These are phyloP conservation scores for Saccharum hybrid DNA, from an alignment of 202 grass and related monocot genomes.

Conservation along the genomic window DNA sequence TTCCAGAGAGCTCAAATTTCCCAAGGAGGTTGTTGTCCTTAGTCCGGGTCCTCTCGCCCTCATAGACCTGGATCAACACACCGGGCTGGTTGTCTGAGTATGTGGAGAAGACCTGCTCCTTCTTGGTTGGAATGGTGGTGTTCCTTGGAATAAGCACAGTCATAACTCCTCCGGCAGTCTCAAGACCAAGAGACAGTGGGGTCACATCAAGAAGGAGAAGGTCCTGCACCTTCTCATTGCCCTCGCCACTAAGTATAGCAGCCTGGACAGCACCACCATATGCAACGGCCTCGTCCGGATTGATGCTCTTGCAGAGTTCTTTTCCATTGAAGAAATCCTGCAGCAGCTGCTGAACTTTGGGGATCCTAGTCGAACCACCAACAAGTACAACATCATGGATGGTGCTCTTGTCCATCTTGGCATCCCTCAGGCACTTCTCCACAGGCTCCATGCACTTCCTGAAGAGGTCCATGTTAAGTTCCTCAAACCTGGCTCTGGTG, in stretches of 20 bases:
- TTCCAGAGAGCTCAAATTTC: slow-evolving; percentile 73
- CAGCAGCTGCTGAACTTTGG: slow-evolving; percentile 34
- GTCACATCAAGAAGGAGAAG: slow-evolving; percentile 72
- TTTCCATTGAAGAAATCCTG: slow-evolving; percentile 86
- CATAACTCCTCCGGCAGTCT: slow-evolving; percentile 77
- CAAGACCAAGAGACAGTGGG: slow-evolving; percentile 74
- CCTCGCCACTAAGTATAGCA: slow-evolving; percentile 70
- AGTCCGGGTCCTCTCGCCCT: slow-evolving; percentile 70
- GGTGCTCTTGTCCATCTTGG: too few species aligned
- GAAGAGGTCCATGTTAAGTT: too few species aligned
- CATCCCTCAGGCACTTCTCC: too few species aligned
- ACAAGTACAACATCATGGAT: too few species aligned
- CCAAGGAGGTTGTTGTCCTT: slow-evolving; percentile 81
- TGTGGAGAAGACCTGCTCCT: slow-evolving; percentile 73
- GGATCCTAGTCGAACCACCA: too few species aligned
- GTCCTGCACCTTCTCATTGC: slow-evolving; percentile 78
- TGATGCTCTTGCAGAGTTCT: slow-evolving; percentile 87
- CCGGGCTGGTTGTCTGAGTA: slow-evolving; percentile 73
- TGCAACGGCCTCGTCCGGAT: slow-evolving; percentile 77
- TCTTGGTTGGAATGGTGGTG: slow-evolving; percentile 78
- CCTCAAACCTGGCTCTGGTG: too few species aligned
- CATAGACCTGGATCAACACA: slow-evolving; percentile 76
- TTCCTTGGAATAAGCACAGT: slow-evolving; percentile 74
- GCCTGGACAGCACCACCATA: slow-evolving; percentile 79
- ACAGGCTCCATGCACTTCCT: too few species aligned